Evolutionary conservation across 2,329 filamentous ascomycete genomes (phyloP).

Genomic region (Fusarium cicatricum): DNA sequence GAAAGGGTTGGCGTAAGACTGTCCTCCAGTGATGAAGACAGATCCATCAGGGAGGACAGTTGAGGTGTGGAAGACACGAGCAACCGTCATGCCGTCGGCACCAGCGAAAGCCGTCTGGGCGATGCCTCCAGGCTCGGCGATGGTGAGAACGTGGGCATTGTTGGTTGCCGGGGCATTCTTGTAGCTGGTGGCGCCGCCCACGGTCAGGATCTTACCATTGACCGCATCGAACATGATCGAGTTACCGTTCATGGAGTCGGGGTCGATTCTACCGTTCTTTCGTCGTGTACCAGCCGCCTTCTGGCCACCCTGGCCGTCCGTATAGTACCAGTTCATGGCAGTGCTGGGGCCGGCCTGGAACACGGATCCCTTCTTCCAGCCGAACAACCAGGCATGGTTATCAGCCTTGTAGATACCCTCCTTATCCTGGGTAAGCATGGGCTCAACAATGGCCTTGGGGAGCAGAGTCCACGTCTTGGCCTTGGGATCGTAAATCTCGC

Average conservation of each 20-base stretch:
- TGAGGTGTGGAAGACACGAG: conserved; percentile 55
- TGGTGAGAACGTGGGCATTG: conserved; percentile 59
- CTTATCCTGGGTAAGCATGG: conserved; percentile 59
- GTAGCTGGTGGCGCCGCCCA: conserved; percentile 59
- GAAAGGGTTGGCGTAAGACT: conserved; percentile 10
- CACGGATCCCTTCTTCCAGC: conserved; percentile 51
- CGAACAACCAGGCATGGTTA: not conserved
- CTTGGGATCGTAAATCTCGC: conserved; percentile 16
- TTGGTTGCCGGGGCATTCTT: conserved; percentile 51
- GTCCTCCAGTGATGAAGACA: conserved; percentile 57
- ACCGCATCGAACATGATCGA: conserved; percentile 67
- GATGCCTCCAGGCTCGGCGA: conserved; percentile 41
- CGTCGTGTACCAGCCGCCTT: conserved; percentile 37
- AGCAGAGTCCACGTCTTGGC: conserved; percentile 15
- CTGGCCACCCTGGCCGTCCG: conserved; percentile 35
- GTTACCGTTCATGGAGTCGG: conserved; percentile 63
- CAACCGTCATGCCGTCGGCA: conserved; percentile 4
- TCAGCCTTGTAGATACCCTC: conserved; percentile 34
- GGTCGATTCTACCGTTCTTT: conserved; percentile 47
- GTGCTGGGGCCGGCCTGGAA: conserved; percentile 64
- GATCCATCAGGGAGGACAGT: conserved; percentile 59
- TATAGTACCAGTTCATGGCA: conserved; percentile 64
- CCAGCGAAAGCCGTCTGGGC: not conserved
- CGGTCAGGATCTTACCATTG: conserved; percentile 63
- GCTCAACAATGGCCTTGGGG: conserved; percentile 50